Evolutionary conservation across 2,329 filamentous ascomycete species (phyloP), one percentile per base, ranked within the genome.

Genomic region (Colletotrichum spaethianum): DNA sequence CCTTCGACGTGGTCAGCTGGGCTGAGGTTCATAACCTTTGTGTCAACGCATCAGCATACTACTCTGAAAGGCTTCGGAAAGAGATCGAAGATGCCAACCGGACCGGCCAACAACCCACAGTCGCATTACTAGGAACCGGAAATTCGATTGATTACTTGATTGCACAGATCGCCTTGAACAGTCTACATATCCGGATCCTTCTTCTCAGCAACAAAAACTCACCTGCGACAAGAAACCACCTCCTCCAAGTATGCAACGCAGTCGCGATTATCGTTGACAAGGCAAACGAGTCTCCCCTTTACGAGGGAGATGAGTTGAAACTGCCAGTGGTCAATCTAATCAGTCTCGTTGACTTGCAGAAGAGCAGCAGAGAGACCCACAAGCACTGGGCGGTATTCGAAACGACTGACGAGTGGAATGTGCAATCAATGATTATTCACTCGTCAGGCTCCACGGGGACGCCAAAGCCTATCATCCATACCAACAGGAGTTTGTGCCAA

Each of bases 151-250:
- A 61, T 3, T 71, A 71, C 36, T 20, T 71, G 7, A 62, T 71
- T 3, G 44, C 68, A 2, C 68, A 71, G n/a, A 50, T 71, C 3
- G 63, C 68, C 2, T 1, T 71, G 16, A 71, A 71, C 23, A 23
- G 48, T 9, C 48, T 71, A 6, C 68, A 20, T n/a, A 1, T 67
- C 2, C 55, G 63, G 7, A 18, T 42, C 4, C 64, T 71, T 9
- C 31, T 71, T 1, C 63, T 71, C 23, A 71, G 68, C 23, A 67
- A 71, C 56, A 71, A 67, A 56, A 71, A 71, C n/a, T 57, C 68
- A 1, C 11, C 56, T 3, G 56, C 31, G 11, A 71, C 63, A 4
- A 61, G 63, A 14, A 11, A 61, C 2, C 64, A 67, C n/a, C 40
- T 71, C 2, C 68, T 71, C 4, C 31, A n/a, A 6, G 63, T 50